Evolutionary conservation across 2,329 filamentous ascomycete genomes (phyloP).

Genomic region (Neonectria sp.): DNA sequence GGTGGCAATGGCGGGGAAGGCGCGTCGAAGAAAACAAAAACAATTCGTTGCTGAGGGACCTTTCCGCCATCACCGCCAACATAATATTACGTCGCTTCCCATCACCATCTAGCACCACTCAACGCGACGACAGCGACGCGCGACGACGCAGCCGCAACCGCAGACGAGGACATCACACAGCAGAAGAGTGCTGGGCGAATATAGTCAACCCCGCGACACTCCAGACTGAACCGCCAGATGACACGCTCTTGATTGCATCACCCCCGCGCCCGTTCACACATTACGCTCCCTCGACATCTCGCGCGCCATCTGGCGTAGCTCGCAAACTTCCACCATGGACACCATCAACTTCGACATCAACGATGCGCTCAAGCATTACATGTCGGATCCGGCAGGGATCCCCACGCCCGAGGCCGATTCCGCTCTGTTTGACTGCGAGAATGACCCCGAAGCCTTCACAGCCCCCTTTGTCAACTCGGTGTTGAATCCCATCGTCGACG

Average conservation of each 20-base stretch:
- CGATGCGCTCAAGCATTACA: constrained; percentile 95
- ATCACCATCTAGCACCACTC: constrained; percentile 32
- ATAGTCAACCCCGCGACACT: not conserved
- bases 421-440: constrained; percentile 91
- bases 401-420: constrained; percentile 88
- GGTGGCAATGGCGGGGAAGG: constrained; percentile 35
- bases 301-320: constrained; percentile 39
- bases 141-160: not conserved
- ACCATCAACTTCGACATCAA: constrained; percentile 95
- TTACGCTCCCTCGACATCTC: constrained; percentile 27
- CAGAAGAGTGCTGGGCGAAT: constrained; percentile 15
- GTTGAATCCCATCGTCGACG: constrained; percentile 92
- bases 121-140: constrained; percentile 17
- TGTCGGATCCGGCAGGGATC: constrained; percentile 90
- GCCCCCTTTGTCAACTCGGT: constrained; percentile 85
- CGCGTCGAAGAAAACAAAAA: constrained; percentile 55
- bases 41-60: constrained; percentile 48
- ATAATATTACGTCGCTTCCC: constrained; percentile 28
- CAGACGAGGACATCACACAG: constrained; percentile 3
- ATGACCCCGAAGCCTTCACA: constrained; percentile 88
- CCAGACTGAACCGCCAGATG: constrained; percentile 17
- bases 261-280: constrained; percentile 21
- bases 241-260: constrained; percentile 32
- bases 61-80: constrained; percentile 34
- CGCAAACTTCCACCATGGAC: constrained; percentile 67